These are phyloP conservation scores for Gamarada debralockiae DNA, from an alignment of 495 filamentous ascomycete genomes.

Conservation along the genomic window DNA sequence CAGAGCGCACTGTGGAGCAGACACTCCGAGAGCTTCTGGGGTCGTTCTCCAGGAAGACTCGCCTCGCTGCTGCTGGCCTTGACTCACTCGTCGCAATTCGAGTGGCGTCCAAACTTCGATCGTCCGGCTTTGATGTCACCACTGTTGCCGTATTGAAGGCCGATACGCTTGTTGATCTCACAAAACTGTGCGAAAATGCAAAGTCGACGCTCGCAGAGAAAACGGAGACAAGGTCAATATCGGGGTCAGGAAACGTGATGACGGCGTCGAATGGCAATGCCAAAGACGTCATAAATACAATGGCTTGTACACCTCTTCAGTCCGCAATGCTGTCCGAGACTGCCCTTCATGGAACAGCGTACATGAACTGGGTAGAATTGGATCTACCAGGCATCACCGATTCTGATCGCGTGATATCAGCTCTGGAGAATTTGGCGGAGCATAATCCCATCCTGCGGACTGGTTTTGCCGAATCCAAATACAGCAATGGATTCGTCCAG, in stretches of 20 bases:
- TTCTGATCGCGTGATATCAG: slow-evolving; percentile 32
- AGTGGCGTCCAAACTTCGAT: slow-evolving; percentile 54
- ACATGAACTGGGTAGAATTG: slow-evolving; percentile 73
- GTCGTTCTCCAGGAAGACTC: slow-evolving; percentile 32
- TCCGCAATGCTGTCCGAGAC: slow-evolving; percentile 76
- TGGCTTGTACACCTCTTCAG: slow-evolving; percentile 67
- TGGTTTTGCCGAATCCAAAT: slow-evolving; percentile 55
- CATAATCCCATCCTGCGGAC: slow-evolving; percentile 64
- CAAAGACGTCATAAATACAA: slow-evolving; percentile 44
- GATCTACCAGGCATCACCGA: slow-evolving; percentile 34
- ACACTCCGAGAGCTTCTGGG: slow-evolving; percentile 45
- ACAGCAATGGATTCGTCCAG: slow-evolving; percentile 46
- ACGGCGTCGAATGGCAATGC: slow-evolving; percentile 10
- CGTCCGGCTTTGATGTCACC: slow-evolving; percentile 43
- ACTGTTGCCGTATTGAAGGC: slow-evolving; percentile 54
- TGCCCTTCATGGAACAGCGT: slow-evolving; percentile 44
- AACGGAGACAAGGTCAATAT: background rate
- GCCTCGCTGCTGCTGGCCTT: slow-evolving; percentile 53
- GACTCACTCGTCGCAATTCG: slow-evolving; percentile 73
- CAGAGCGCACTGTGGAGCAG: slow-evolving; percentile 43
- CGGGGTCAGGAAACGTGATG: background rate
- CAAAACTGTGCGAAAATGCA: slow-evolving; percentile 13
- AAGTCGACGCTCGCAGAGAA: background rate
- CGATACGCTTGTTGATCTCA: slow-evolving; percentile 33
- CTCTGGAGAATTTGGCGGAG: slow-evolving; percentile 44